A percentile compares a stretch with the other conserved stretches of the same genome.
Evolutionary conservation across 345 rosid genomes (phyloP).

Genomic region (Aegle marmelos): DNA sequence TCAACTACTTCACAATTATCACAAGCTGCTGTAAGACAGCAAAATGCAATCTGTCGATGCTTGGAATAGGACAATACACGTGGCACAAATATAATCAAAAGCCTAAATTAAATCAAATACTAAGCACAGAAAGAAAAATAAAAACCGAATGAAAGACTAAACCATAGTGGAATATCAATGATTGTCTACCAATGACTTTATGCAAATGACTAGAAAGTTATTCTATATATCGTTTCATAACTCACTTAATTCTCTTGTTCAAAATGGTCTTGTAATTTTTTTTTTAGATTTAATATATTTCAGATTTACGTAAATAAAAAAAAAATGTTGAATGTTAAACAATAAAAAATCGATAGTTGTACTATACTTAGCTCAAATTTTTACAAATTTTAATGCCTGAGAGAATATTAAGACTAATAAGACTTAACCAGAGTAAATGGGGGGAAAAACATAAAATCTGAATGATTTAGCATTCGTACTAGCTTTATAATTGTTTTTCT

Average conservation of each 20-base stretch:
- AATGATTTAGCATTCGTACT: neutral
- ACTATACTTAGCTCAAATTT: neutral
- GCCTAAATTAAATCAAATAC: neutral
- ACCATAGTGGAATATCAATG: neutral
- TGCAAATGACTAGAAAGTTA: no score
- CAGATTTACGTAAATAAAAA: no score
- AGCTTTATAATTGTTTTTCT: neutral
- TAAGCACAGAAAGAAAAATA: neutral
- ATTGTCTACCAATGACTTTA: no score
- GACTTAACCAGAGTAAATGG: neutral
- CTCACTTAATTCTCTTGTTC: no score
- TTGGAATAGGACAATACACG: neutral
- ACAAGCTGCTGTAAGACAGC: neutral
- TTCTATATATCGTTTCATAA: no score
- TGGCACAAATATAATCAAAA: neutral
- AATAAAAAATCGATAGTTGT: neutral
- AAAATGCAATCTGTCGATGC: neutral
- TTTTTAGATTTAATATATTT: no score
- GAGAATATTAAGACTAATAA: neutral
- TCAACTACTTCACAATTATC: neutral
- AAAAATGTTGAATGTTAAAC: neutral
- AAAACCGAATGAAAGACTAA: neutral
- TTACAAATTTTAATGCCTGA: neutral
- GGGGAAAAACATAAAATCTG: neutral
- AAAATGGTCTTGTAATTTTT: no score